These are phyloP conservation scores for Chlamydomonas asymmetrica DNA, from an alignment of 139 green algal species.

Conservation along the genomic window DNA sequence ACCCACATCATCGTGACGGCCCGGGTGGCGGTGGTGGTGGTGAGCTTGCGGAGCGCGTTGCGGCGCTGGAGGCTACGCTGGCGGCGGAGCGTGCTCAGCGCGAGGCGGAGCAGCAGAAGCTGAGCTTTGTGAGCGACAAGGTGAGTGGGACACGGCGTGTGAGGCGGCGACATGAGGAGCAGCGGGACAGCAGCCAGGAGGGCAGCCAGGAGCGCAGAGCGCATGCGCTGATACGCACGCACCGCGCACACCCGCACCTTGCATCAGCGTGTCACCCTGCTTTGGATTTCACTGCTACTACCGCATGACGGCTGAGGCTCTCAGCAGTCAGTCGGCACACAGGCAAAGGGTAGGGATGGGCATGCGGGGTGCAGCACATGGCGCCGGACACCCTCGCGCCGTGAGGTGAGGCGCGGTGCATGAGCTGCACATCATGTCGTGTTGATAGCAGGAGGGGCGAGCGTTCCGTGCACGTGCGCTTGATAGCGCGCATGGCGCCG, in stretches of 20 bases:
- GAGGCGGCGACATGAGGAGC: neutral
- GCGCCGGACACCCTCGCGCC: no score
- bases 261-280: no score
- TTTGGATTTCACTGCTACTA: no score
- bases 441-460: no score
- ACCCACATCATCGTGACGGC: no score
- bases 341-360: neutral
- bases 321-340: no score
- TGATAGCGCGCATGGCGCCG: no score
- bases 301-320: no score
- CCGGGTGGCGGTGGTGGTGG: neutral
- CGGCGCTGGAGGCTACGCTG: conserved; percentile 10
- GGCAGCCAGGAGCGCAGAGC: neutral
- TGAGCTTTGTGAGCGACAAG: conserved; percentile 22
- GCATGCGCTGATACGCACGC: neutral
- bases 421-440: neutral
- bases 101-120: conserved; percentile 22
- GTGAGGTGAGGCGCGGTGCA: neutral
- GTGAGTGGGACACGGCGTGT: neutral
- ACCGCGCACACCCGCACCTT: no score
- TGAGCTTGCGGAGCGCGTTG: conserved; percentile 1
- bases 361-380: neutral
- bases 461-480: no score
- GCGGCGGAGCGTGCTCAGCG: neutral
- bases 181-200: neutral